Percentiles rank a stretch among this genome's conserved stretches.
Conservation (phyloP, 148 eudicot genomes). For the Pharnaceum exiguum region DNA sequence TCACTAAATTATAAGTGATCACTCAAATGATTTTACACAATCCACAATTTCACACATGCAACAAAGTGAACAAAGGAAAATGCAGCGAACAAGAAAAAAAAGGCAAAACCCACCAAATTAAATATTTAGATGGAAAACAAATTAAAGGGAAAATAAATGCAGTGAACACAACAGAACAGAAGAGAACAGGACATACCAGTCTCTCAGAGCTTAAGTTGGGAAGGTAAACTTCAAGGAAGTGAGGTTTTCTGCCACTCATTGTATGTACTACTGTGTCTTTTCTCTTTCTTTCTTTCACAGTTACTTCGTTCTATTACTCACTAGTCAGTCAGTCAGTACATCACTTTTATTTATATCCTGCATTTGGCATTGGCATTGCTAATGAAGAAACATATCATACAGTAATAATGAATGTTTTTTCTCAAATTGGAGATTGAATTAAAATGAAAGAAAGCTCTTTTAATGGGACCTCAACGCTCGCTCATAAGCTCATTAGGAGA, state of each 20-base stretch:
- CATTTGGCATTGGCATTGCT: no score
- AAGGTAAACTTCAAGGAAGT: conserved; percentile 49
- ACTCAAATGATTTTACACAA: no score
- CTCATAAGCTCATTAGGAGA: not conserved
- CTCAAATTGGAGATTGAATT: not conserved
- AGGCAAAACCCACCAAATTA: not conserved
- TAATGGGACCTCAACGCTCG: not conserved
- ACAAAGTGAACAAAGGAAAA: no score
- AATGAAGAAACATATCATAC: no score
- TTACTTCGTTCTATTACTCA: no score
- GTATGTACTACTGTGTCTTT: conserved; percentile 5
- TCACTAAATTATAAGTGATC: no score
- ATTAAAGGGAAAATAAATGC: conserved; percentile 1
- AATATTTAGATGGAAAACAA: no score
- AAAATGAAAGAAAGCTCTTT: not conserved
- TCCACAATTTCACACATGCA: no score
- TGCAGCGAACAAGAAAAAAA: no score
- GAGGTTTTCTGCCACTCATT: conserved; percentile 38
- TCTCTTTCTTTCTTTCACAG: not conserved
- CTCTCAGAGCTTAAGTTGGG: conserved; percentile 42
- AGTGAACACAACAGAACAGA: no score
- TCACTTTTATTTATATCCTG: no score
- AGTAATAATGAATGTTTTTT: no score
- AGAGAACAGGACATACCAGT: conserved; percentile 24
- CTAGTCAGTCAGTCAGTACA: conserved; percentile 1